Evolutionary conservation across 352 stramenopile genomes (phyloP), one percentile per base, ranked within the genome.

Genomic region (Phytophthora idaei): DNA sequence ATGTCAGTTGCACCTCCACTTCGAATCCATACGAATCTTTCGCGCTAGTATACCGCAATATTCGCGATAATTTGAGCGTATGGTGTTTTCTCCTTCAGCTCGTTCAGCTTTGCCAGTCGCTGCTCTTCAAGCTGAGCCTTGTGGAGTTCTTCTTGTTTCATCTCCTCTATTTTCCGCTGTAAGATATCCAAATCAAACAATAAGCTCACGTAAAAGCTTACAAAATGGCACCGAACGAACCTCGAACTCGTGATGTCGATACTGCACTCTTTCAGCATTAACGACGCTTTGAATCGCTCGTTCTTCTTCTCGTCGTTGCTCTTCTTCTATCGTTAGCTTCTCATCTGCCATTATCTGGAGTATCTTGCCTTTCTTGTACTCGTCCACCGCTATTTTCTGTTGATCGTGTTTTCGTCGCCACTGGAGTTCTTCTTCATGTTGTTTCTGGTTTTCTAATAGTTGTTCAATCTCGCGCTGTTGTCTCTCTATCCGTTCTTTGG

Each of bases 211-310:
- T 49, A 34, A 10, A 32, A 45, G 1, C 21, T 9, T 44, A 50
- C 14, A 55, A 51, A 12, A 64, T 14, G 54, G 21, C n/a, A 15
- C 8, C 37, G 4, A 52, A 45, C 29, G 17, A 48, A 91, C 83
- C 81, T 92, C 76, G 25, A 82, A 80, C 45, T 89, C 76, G 5
- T 78, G 36, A 2, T 86, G 71, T 4, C 83, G 80, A 71, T 77
- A 90, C 50, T 84, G 67, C 12, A 92, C 85, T 11, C 85, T 78
- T 55, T 90, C 81, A n/a, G 73, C 80, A 58, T 94, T 92, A 10
- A 85, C 45, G 2, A 74, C 36, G 25, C 72, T 78, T 46, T 78
- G 74, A 15, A 73, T 45, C 3, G 37, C 67, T 29, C 56, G 71
- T 31, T 89, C 76, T 6, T 74, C 50, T 27, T 83, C 80, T 12